A percentile compares a stretch with the other conserved stretches of the same genome.
These are phyloP conservation scores for Solidago caesia DNA, from an alignment of 129 eudicot genomes.

Conservation along the genomic window DNA sequence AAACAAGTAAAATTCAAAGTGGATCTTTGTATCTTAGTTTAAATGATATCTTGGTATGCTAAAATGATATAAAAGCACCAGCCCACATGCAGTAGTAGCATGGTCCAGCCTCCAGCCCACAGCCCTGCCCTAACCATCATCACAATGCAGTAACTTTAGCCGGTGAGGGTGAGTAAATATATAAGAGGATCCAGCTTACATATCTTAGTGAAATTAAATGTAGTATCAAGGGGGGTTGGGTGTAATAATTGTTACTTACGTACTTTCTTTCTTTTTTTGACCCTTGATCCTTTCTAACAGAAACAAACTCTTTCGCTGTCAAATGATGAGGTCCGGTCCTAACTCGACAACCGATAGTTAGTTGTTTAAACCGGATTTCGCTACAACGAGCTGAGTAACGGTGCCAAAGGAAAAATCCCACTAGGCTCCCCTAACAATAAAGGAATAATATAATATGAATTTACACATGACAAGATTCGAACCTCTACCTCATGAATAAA, in stretches of 20 bases:
- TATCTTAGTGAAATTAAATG: not conserved
- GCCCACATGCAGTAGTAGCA: slow-evolving; percentile 30
- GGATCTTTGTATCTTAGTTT: slow-evolving; percentile 10
- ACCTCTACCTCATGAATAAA: no score
- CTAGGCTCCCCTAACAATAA: no score
- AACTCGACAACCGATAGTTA: no score
- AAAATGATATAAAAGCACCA: slow-evolving; percentile 33
- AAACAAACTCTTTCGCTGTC: no score
- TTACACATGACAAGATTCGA: no score
- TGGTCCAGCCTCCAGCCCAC: slow-evolving; percentile 37
- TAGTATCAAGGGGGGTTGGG: slow-evolving; percentile 10
- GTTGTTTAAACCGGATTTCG: no score
- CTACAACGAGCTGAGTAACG: no score
- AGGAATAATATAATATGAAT: no score
- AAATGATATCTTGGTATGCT: slow-evolving; percentile 34
- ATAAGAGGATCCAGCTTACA: slow-evolving; percentile 4
- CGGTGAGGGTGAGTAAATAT: slow-evolving; percentile 15
- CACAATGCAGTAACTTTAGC: slow-evolving; percentile 23
- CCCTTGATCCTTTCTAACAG: no score
- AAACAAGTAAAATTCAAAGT: slow-evolving; percentile 7
- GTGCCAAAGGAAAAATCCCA: no score
- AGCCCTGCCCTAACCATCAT: slow-evolving; percentile 19
- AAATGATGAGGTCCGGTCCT: no score
- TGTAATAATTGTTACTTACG: slow-evolving; percentile 2
- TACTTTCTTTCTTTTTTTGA: no score